Conservation (phyloP, 2,329 filamentous ascomycete species). For the Hypoxylon sp. region DNA sequence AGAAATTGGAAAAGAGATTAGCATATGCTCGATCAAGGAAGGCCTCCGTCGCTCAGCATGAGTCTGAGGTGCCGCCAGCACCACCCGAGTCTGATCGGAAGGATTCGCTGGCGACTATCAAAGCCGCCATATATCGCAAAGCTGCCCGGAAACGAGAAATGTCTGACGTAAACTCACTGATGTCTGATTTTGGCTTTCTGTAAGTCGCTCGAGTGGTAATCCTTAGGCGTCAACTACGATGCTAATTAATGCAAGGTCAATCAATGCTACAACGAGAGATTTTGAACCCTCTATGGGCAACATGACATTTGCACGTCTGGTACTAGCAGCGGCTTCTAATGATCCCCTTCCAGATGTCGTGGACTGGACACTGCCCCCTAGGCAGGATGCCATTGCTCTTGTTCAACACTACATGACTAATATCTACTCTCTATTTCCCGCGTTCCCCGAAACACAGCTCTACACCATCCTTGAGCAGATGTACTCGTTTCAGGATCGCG, state of each 20-base stretch:
- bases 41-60: constrained; percentile 76
- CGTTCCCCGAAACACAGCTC: constrained; percentile 84
- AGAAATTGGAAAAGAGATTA: constrained; percentile 86
- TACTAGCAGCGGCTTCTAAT: constrained; percentile 85
- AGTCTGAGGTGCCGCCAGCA: constrained; percentile 66
- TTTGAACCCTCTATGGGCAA: constrained; percentile 90
- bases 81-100: constrained; percentile 68
- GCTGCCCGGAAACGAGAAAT: constrained; percentile 79
- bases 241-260: constrained; percentile 71
- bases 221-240: constrained; percentile 6
- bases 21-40: constrained; percentile 79
- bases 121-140: constrained; percentile 75
- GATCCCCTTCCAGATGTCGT: constrained; percentile 76
- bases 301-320: constrained; percentile 92
- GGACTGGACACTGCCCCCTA: constrained; percentile 76
- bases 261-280: constrained; percentile 94
- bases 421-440: constrained; percentile 83
- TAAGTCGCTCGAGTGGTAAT: constrained; percentile 60
- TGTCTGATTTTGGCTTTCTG: constrained; percentile 94
- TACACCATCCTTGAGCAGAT: constrained; percentile 85
- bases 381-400: constrained; percentile 76
- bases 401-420: constrained; percentile 89
- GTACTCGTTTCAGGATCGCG: constrained; percentile 78
- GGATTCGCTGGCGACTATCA: constrained; percentile 74
- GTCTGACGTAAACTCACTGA: constrained; percentile 89